phyloP scores from a whole-genome alignment of 2,329 filamentous ascomycete species.

The Uncinocarpus reesii region DNA sequence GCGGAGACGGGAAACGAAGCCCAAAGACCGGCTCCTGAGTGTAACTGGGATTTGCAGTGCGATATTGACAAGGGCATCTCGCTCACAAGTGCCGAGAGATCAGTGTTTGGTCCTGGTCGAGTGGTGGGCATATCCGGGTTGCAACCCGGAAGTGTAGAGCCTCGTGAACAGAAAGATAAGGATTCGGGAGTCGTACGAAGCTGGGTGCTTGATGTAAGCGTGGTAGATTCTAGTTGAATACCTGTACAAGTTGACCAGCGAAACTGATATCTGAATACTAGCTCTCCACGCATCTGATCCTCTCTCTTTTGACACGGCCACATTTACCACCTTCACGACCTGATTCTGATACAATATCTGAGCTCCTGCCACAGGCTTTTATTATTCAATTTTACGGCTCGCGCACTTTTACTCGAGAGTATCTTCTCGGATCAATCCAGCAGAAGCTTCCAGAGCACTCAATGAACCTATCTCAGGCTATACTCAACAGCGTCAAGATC shows the following conservation, averaged over 20 bases:
- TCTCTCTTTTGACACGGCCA: conserved; percentile 3
- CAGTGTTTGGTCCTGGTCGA: conserved; percentile 12
- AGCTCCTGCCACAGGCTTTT: conserved; percentile 10
- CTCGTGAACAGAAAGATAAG: background rate
- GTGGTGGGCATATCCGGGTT: conserved; percentile 16
- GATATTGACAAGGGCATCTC: conserved; percentile 12
- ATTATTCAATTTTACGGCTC: conserved; percentile 16
- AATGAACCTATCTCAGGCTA: conserved; percentile 2
- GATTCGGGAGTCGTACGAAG: background rate
- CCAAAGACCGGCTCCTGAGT: background rate
- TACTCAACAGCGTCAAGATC: conserved; percentile 15
- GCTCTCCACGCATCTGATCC: conserved; percentile 12
- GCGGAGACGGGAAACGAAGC: background rate
- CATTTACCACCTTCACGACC: background rate
- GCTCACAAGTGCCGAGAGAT: background rate
- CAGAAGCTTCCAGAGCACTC: conserved; percentile 11
- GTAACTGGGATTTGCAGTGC: conserved; percentile 4
- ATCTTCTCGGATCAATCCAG: conserved; percentile 11
- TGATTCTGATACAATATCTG: too few relatives aligned
- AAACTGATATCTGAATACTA: background rate
- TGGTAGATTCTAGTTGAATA: background rate
- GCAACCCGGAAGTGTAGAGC: background rate
- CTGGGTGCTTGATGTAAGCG: conserved; percentile 9
- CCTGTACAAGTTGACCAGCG: too few relatives aligned
- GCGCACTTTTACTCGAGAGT: conserved; percentile 1